Evolutionary conservation across 257 asterid species (phyloP).

Genomic region (Solanum chilense): DNA sequence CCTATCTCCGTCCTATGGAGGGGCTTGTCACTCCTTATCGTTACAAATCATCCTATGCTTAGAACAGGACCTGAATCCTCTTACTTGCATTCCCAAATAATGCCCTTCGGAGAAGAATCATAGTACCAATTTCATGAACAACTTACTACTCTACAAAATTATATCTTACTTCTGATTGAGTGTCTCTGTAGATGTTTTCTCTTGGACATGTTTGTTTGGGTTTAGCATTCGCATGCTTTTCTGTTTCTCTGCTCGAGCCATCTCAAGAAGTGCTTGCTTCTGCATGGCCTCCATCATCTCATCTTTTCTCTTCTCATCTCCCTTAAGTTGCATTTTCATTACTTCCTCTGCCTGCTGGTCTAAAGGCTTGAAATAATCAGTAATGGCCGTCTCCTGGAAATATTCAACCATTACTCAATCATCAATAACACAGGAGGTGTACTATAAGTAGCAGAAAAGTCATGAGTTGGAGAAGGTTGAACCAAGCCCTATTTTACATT

Average conservation of each 20-base stretch:
- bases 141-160: not conserved
- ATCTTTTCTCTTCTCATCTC: constrained; percentile 61
- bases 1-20: not conserved
- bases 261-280: constrained; percentile 50
- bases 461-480: not conserved
- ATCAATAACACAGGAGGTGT: not conserved
- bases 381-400: constrained; percentile 68
- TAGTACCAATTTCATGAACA: not conserved
- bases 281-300: constrained; percentile 61
- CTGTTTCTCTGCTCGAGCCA: constrained; percentile 41
- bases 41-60: not conserved
- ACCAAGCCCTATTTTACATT: not conserved
- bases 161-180: constrained; percentile 25
- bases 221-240: constrained; percentile 19
- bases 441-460: not conserved
- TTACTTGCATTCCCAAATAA: not conserved
- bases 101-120: not conserved
- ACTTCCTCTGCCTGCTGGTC: constrained; percentile 73
- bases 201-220: constrained; percentile 17
- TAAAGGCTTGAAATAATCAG: constrained; percentile 73
- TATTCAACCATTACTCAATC: not conserved
- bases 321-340: constrained; percentile 71
- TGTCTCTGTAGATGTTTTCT: constrained; percentile 6
- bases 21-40: not conserved
- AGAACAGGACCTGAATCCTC: not conserved